Percentiles rank a stretch among this genome's conserved stretches.
These are phyloP conservation scores for Excoecaria cochinchinensis DNA, from an alignment of 345 rosid species.

Conservation along the genomic window DNA sequence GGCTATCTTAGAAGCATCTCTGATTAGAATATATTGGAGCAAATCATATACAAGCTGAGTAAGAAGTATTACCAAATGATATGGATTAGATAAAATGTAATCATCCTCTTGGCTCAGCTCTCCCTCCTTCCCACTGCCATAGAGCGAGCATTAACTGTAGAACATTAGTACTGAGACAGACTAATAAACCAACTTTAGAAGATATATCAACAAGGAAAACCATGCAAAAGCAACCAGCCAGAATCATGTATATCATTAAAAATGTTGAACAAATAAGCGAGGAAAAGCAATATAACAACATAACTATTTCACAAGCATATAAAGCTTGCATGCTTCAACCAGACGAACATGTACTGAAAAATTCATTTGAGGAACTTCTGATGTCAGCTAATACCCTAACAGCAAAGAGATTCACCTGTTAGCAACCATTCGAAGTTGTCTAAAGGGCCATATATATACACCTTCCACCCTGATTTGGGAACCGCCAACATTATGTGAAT, in stretches of 20 bases:
- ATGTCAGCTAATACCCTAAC: constrained; percentile 3
- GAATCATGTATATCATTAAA: neutral
- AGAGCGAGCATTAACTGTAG: constrained; percentile 2
- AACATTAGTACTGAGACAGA: constrained; percentile 20
- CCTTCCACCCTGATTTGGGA: constrained; percentile 96
- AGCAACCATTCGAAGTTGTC: constrained; percentile 94
- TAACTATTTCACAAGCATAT: neutral
- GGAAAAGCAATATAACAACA: neutral
- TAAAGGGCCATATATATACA: constrained; percentile 99
- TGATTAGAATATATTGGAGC: constrained; percentile 7
- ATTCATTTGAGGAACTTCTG: neutral
- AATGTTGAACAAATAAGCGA: constrained; percentile 8
- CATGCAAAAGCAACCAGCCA: constrained; percentile 10
- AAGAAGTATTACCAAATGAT: constrained; percentile 73
- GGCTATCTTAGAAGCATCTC: neutral
- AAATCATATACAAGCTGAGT: neutral
- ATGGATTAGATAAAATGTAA: constrained; percentile 86
- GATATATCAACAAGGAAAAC: constrained; percentile 7
- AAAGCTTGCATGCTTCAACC: neutral
- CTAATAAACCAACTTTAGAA: constrained; percentile 12
- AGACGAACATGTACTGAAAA: neutral
- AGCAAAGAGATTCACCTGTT: constrained; percentile 55
- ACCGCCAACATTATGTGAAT: constrained; percentile 85
- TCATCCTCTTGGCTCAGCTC: constrained; percentile 80
- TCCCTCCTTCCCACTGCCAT: constrained; percentile 72